A percentile compares a stretch with the other conserved stretches of the same genome.
These are phyloP conservation scores for Calocera viscosa DNA, from an alignment of 768 basidiomycete genomes.

Conservation along the genomic window DNA sequence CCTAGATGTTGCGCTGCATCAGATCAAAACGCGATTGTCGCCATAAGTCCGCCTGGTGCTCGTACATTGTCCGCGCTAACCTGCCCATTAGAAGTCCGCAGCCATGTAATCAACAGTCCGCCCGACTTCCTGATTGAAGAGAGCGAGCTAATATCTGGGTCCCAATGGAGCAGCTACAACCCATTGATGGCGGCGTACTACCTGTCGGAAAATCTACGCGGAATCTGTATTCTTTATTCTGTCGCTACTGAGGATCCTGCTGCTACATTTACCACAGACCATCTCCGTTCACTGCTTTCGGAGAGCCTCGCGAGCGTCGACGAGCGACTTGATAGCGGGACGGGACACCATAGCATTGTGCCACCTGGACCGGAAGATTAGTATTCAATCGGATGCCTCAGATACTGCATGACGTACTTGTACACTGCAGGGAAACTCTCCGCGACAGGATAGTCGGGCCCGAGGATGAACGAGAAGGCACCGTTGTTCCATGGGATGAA, in stretches of 20 bases:
- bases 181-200: background rate
- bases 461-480: background rate
- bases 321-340: background rate
- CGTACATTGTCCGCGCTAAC: background rate
- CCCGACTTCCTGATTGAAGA: slow-evolving; percentile 69
- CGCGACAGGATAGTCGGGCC: background rate
- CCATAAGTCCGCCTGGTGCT: slow-evolving; percentile 29
- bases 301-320: background rate
- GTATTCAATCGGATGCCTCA: too few species aligned
- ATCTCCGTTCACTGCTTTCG: background rate
- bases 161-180: slow-evolving; percentile 6
- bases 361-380: background rate
- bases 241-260: too few species aligned
- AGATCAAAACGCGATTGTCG: slow-evolving; percentile 61
- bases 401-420: background rate
- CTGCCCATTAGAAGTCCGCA: slow-evolving; percentile 33
- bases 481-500: slow-evolving; percentile 15
- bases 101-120: slow-evolving; percentile 33
- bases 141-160: slow-evolving; percentile 29
- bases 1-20: slow-evolving; percentile 48
- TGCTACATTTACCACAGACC: background rate
- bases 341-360: background rate
- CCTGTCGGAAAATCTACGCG: too few species aligned
- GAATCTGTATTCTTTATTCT: too few species aligned
- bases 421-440: background rate